Percentiles rank a stretch among this genome's conserved stretches.
phyloP scores from a whole-genome alignment of 768 basidiomycete species.

The Podaxis carcinomalis region DNA sequence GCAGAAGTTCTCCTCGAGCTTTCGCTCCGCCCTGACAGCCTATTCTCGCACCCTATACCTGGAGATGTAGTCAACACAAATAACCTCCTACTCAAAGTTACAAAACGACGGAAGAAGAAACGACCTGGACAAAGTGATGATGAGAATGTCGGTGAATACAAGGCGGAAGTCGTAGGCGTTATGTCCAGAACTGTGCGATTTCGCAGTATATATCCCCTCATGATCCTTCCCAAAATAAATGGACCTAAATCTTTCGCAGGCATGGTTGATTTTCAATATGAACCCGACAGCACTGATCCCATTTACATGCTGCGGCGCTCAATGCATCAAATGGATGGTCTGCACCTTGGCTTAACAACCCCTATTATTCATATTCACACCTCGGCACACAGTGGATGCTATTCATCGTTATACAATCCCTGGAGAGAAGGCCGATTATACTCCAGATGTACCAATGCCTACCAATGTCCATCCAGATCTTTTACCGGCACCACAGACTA shows the following conservation, averaged over 20 bases:
- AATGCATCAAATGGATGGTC: conserved; percentile 83
- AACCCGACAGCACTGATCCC: conserved; percentile 69
- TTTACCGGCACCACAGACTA: conserved; percentile 34
- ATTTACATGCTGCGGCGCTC: conserved; percentile 63
- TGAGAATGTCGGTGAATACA: conserved; percentile 61
- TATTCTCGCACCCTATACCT: conserved; percentile 79
- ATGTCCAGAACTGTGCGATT: conserved; percentile 85
- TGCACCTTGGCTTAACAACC: conserved; percentile 14
- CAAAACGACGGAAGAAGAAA: conserved; percentile 59
- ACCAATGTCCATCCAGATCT: conserved; percentile 48
- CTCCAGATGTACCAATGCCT: background rate
- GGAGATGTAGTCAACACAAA: conserved; percentile 75
- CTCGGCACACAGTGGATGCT: conserved; percentile 52
- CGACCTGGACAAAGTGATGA: conserved; percentile 22
- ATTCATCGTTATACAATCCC: conserved; percentile 70
- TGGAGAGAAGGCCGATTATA: conserved; percentile 38
- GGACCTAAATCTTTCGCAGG: conserved; percentile 41
- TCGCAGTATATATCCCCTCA: conserved; percentile 57
- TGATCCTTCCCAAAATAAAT: background rate
- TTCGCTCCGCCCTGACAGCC: conserved; percentile 65
- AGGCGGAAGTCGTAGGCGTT: conserved; percentile 65
- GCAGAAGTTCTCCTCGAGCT: conserved; percentile 71
- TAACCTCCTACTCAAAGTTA: conserved; percentile 84
- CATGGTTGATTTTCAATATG: conserved; percentile 93
- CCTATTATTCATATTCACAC: background rate